A percentile compares a stretch with the other conserved stretches of the same genome.
These are phyloP conservation scores for Fusarium ramigenum DNA, from an alignment of 2,329 filamentous ascomycete genomes.

Conservation along the genomic window DNA sequence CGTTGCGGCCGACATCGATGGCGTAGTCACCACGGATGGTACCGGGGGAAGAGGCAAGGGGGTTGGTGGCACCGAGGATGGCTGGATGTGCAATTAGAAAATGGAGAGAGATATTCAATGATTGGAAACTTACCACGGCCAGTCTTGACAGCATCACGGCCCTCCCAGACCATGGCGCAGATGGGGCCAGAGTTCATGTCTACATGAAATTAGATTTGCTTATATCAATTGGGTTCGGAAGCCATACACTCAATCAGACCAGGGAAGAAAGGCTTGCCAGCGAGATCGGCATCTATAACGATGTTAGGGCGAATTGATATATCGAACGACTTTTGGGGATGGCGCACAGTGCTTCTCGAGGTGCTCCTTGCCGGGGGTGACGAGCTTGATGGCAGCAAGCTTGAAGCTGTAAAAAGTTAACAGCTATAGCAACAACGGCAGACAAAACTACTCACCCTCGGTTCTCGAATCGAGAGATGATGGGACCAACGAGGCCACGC, in stretches of 20 bases:
- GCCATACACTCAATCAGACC: slow-evolving; percentile 88
- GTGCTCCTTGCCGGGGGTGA: slow-evolving; percentile 88
- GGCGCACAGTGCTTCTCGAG: slow-evolving; percentile 91
- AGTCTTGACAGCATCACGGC: slow-evolving; percentile 98
- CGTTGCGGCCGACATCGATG: slow-evolving; percentile 88
- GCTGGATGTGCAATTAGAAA: slow-evolving; percentile 54
- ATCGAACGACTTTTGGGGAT: slow-evolving; percentile 2
- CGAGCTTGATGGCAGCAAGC: slow-evolving; percentile 97
- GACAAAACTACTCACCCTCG: slow-evolving; percentile 71
- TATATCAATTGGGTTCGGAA: background rate
- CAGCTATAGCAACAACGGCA: slow-evolving; percentile 4
- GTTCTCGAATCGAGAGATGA: slow-evolving; percentile 98
- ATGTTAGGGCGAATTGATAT: slow-evolving; percentile 43
- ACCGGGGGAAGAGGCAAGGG: slow-evolving; percentile 89
- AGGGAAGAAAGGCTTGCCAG: slow-evolving; percentile 95
- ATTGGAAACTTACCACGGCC: slow-evolving; percentile 75
- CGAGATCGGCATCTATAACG: slow-evolving; percentile 79
- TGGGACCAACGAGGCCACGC: slow-evolving; percentile 97
- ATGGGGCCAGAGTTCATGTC: slow-evolving; percentile 98
- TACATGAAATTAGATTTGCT: slow-evolving; percentile 48
- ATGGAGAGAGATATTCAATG: background rate
- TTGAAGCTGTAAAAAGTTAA: slow-evolving; percentile 76
- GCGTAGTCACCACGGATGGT: slow-evolving; percentile 97
- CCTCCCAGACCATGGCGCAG: slow-evolving; percentile 99
- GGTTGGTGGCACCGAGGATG: slow-evolving; percentile 99